phyloP scores from a whole-genome alignment of 179 eudicot species.

The Monotropa hypopitys region DNA sequence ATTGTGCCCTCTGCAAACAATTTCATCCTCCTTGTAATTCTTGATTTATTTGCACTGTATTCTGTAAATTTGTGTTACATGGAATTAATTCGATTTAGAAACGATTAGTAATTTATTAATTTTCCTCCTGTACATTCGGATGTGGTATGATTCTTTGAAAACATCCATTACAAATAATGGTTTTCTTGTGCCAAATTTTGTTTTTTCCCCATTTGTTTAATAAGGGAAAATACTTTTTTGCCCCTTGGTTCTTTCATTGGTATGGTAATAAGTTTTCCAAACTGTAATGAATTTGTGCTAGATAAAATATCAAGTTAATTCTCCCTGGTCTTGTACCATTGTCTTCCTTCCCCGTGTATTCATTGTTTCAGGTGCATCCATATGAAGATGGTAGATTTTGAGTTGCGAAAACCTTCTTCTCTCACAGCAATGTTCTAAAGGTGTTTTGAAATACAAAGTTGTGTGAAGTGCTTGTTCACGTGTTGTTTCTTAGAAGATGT shows the following conservation, averaged over 20 bases:
- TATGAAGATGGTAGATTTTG: slow-evolving; percentile 2
- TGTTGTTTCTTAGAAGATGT: background rate
- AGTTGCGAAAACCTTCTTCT: background rate
- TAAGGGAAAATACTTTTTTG: background rate
- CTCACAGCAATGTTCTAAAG: background rate
- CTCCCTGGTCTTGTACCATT: background rate
- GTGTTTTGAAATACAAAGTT: slow-evolving; percentile 1
- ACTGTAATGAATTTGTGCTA: background rate
- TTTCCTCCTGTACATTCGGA: slow-evolving; percentile 9
- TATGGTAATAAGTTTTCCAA: background rate
- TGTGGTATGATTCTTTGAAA: background rate
- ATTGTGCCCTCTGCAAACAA: slow-evolving; percentile 12
- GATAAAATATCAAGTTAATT: background rate
- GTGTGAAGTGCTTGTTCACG: slow-evolving; percentile 2
- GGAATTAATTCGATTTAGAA: slow-evolving; percentile 20
- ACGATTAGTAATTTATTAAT: slow-evolving; percentile 37
- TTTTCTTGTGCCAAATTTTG: background rate
- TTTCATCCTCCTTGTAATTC: slow-evolving; percentile 34
- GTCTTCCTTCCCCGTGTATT: background rate
- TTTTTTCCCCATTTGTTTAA: background rate
- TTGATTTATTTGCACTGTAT: slow-evolving; percentile 27
- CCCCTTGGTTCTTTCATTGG: background rate
- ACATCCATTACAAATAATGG: background rate
- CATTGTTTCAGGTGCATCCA: background rate
- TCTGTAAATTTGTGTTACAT: slow-evolving; percentile 29